Evolutionary conservation across 768 basidiomycete species (phyloP).

Genomic region (Suillus tomentosus): DNA sequence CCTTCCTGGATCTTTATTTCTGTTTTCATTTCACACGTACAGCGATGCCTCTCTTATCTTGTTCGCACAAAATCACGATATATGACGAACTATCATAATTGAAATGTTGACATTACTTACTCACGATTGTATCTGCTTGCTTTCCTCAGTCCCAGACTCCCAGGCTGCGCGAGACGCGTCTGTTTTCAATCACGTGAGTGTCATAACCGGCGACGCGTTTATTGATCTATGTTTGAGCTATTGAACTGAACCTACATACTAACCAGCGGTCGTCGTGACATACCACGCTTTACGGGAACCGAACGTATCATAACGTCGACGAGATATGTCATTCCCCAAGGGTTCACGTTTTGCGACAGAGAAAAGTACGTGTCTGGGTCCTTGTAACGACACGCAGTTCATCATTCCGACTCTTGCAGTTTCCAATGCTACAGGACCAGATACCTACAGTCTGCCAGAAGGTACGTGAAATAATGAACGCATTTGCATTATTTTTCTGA

Average conservation of each 20-base stretch:
- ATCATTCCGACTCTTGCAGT: slow-evolving; percentile 8
- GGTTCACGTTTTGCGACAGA: slow-evolving; percentile 47
- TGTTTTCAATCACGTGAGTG: slow-evolving; percentile 30
- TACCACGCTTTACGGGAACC: background rate
- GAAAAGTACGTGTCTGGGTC: slow-evolving; percentile 35
- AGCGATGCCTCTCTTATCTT: background rate
- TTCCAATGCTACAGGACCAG: slow-evolving; percentile 56
- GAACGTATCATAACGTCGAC: background rate
- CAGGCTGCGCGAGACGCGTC: slow-evolving; percentile 1
- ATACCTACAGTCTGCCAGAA: slow-evolving; percentile 45
- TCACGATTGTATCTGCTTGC: background rate
- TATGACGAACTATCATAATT: background rate
- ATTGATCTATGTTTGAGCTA: slow-evolving; percentile 19
- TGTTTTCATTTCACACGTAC: background rate
- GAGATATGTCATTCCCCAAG: slow-evolving; percentile 45
- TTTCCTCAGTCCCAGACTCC: background rate
- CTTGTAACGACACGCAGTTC: background rate
- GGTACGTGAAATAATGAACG: slow-evolving; percentile 28
- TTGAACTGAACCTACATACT: background rate
- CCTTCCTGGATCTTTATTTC: background rate
- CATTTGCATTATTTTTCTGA: background rate
- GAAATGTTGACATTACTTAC: background rate
- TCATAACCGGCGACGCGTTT: slow-evolving; percentile 22
- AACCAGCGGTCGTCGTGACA: background rate
- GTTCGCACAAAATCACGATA: background rate